Base-by-base conservation (phyloP, 768 basidiomycete species). In the Hericium rajendrae region DNA sequence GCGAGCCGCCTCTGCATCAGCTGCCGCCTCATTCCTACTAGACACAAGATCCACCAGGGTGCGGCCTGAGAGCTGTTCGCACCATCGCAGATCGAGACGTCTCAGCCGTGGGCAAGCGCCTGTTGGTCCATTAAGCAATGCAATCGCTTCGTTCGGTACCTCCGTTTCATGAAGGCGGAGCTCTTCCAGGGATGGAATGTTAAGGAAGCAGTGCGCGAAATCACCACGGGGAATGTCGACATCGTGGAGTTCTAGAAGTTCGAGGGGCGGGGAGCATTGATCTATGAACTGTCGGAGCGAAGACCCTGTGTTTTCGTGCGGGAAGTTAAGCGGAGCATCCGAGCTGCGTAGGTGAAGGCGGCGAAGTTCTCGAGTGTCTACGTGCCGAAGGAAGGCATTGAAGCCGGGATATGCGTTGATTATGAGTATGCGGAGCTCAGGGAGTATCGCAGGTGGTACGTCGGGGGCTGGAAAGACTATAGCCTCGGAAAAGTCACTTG, bases 161-260 rank as follows among this genome's bases (percentile, higher is more conserved):
- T 82, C 81, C 57, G 78, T 79, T 61, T 82, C 80, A 64, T 83
- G 82, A 40, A 84, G 69, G 54, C 76, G 75, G 16, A 85, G 70
- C 54, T 78, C 75, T 60, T 74, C 70, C 46, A 85, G 65, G 16
- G 60, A 58, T 11, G 75, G 72, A 16, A 82, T 67, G 20, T 68
- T 57, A 16, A 57, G 56, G 63, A 76, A 72, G 58, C 69, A 70
- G 16, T 60, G 64, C 39, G 65, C 63, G 59, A 78, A 78, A 13
- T 72, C 68, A 20, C 67, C 66, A 22, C 69, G 67, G 40, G 74
- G 59, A 37, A 81, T 65, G 61, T 77, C 73, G 60, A 81, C 63
- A 66, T 82, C 78, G 58, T 78, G 72, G 53, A 80, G 69, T 64
- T 82, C 78, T 58, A 82, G 69, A 28, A 72, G 57, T 53, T 73